Conservation (phyloP, 2,329 filamentous ascomycete species). For the Coniochaeta hoffmannii region DNA sequence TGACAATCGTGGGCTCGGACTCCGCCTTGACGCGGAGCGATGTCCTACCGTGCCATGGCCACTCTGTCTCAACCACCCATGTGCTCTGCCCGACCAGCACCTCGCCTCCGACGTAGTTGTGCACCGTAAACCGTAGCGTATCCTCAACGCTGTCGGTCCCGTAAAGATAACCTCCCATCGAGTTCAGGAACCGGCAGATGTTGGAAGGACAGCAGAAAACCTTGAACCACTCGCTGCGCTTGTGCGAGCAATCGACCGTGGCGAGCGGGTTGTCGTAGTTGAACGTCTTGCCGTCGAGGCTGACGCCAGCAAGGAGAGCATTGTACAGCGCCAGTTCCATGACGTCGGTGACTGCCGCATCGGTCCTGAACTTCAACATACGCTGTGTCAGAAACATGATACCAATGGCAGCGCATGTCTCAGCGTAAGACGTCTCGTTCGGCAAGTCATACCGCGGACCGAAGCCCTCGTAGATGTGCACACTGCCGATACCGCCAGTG, state of each 20-base stretch:
- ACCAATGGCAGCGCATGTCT: constrained; percentile 53
- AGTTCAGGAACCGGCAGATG: constrained; percentile 45
- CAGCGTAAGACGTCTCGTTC: constrained; percentile 50
- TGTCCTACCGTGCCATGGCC: not conserved
- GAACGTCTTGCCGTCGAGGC: constrained; percentile 46
- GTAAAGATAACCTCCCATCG: constrained; percentile 49
- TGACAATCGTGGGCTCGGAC: not conserved
- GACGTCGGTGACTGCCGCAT: constrained; percentile 46
- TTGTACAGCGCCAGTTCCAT: constrained; percentile 57
- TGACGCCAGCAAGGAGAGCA: constrained; percentile 50
- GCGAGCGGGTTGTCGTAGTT: constrained; percentile 55
- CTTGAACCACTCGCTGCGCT: constrained; percentile 49
- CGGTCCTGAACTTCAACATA: constrained; percentile 43
- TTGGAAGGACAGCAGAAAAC: constrained; percentile 56
- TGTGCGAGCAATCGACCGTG: constrained; percentile 37
- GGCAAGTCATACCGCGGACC: constrained; percentile 51
- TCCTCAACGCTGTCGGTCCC: constrained; percentile 31
- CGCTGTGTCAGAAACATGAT: constrained; percentile 53
- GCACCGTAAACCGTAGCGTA: constrained; percentile 19
- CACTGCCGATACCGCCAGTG: constrained; percentile 52
- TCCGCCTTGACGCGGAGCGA: not conserved
- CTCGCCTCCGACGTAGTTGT: constrained; percentile 32
- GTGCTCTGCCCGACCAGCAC: not conserved
- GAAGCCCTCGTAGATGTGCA: constrained; percentile 53
- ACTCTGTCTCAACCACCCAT: not conserved